A percentile compares a stretch with the other conserved stretches of the same genome.
These are phyloP conservation scores for Dissophora ornata DNA, from an alignment of 192 early-diverging fungal species.

Conservation along the genomic window DNA sequence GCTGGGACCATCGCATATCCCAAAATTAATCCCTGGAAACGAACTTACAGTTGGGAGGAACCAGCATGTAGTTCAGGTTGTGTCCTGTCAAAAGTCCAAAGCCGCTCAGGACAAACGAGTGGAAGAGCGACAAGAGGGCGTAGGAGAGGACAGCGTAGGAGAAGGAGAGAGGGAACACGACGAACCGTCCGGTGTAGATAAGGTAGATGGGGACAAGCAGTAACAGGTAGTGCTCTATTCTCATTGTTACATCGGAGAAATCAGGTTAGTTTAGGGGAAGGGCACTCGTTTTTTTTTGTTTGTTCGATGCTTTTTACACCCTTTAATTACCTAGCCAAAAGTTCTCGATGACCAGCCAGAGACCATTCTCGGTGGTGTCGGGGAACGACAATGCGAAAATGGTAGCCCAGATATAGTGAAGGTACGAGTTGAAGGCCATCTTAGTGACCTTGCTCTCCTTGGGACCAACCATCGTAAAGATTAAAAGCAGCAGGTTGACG, in stretches of 20 bases:
- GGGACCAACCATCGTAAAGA: constrained; percentile 58
- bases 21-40: not conserved
- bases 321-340: constrained; percentile 67
- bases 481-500: constrained; percentile 58
- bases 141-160: constrained; percentile 63
- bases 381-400: constrained; percentile 61
- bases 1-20: not conserved
- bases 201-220: constrained; percentile 62
- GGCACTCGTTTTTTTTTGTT: too few relatives aligned
- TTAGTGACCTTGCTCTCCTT: constrained; percentile 42
- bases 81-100: constrained; percentile 60
- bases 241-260: too few relatives aligned
- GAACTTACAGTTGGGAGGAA: constrained; percentile 63
- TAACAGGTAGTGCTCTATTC: constrained; percentile 61
- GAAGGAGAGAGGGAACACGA: constrained; percentile 59
- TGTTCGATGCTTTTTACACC: too few relatives aligned
- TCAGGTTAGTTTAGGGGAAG: too few relatives aligned
- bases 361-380: constrained; percentile 59
- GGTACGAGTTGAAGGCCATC: constrained; percentile 64
- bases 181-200: constrained; percentile 64
- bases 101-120: constrained; percentile 59
- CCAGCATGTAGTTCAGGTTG: constrained; percentile 67
- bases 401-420: constrained; percentile 66
- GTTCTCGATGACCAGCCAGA: constrained; percentile 62
- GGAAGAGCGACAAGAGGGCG: constrained; percentile 60